A percentile compares a stretch with the other conserved stretches of the same genome.
phyloP scores from a whole-genome alignment of 441 rosid genomes.

The Adansonia grandidieri region DNA sequence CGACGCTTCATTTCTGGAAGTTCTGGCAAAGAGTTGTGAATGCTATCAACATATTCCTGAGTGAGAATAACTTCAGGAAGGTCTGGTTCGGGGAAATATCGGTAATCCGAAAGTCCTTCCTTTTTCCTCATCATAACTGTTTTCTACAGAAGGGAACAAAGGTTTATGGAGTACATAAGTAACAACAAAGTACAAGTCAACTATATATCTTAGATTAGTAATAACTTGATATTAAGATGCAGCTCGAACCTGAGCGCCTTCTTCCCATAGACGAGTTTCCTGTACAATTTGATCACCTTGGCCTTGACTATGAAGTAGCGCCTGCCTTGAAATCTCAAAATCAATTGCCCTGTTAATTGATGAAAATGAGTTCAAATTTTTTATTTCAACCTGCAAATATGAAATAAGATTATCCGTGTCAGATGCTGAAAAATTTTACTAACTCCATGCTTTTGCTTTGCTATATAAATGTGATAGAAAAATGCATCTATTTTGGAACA shows the following conservation, averaged over 20 bases:
- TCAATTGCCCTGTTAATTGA: conserved; percentile 87
- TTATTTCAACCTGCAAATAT: conserved; percentile 81
- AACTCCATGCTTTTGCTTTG: neutral
- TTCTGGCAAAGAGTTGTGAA: conserved; percentile 70
- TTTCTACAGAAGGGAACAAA: conserved; percentile 55
- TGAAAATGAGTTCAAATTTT: conserved; percentile 89
- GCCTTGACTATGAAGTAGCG: conserved; percentile 65
- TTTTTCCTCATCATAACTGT: conserved; percentile 95
- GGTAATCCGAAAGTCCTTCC: conserved; percentile 95
- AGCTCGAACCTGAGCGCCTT: conserved; percentile 76
- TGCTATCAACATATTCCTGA: conserved; percentile 65
- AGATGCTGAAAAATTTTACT: conserved; percentile 15
- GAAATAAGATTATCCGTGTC: conserved; percentile 17
- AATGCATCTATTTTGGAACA: neutral
- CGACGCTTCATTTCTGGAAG: conserved; percentile 90
- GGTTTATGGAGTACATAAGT: conserved; percentile 27
- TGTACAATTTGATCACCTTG: conserved; percentile 70
- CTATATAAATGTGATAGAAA: neutral
- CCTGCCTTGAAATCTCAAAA: conserved; percentile 87
- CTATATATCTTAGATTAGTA: conserved; percentile 15
- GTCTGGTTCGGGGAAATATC: conserved; percentile 97
- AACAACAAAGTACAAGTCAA: conserved; percentile 16
- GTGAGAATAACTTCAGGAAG: conserved; percentile 80
- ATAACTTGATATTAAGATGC: conserved; percentile 25
- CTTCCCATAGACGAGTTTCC: conserved; percentile 99